phyloP scores from a whole-genome alignment of 192 early-diverging fungal species.

The Rhizophagus prolifer region DNA sequence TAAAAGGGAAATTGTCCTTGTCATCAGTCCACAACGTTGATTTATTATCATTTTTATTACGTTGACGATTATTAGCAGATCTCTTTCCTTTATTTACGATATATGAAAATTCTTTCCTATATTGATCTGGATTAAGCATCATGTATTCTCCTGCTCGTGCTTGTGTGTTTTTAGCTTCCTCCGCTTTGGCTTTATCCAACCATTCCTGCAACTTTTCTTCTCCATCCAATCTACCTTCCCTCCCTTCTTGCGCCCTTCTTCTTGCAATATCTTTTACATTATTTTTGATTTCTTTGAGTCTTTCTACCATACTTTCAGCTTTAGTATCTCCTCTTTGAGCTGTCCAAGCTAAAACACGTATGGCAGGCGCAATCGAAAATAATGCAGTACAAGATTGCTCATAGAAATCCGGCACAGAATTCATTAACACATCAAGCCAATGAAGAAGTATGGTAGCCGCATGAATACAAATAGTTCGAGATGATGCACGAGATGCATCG shows the following conservation, averaged over 20 bases:
- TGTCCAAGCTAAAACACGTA: slow-evolving; percentile 28
- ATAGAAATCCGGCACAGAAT: slow-evolving; percentile 21
- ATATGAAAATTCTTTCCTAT: slow-evolving; percentile 7
- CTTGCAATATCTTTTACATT: slow-evolving; percentile 27
- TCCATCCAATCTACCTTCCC: slow-evolving; percentile 27
- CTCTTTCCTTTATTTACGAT: neutral
- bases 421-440: slow-evolving; percentile 29
- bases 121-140: slow-evolving; percentile 8
- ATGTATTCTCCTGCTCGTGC: neutral
- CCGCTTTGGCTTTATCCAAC: slow-evolving; percentile 1
- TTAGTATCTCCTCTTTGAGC: slow-evolving; percentile 27
- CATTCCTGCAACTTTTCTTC: slow-evolving; percentile 17
- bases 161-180: slow-evolving; percentile 22
- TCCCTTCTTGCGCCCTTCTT: neutral
- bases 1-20: slow-evolving; percentile 17
- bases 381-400: slow-evolving; percentile 30
- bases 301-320: slow-evolving; percentile 21
- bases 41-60: neutral
- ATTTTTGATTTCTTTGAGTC: slow-evolving; percentile 27
- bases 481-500: slow-evolving; percentile 11
- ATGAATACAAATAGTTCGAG: slow-evolving; percentile 30
- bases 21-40: neutral
- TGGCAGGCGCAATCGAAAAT: slow-evolving; percentile 26
- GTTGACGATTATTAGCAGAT: neutral
- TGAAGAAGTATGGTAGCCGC: slow-evolving; percentile 30